A percentile compares a stretch with the other conserved stretches of the same genome.
phyloP scores from a whole-genome alignment of 306 rosid species.

The Styphnolobium japonicum region DNA sequence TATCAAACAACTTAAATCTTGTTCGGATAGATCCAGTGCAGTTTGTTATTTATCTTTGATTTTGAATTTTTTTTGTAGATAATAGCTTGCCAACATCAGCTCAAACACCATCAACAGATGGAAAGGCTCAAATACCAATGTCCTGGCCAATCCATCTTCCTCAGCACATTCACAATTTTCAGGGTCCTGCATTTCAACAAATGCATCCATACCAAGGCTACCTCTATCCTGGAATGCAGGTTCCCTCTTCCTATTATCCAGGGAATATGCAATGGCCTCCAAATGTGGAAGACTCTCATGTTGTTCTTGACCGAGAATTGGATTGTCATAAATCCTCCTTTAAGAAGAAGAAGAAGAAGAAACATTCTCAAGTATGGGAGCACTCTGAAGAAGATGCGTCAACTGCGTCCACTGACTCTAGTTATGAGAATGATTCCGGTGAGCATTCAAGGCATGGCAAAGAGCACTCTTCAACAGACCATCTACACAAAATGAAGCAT shows the following conservation, averaged over 20 bases:
- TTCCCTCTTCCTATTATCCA: conserved; percentile 72
- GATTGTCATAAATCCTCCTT: conserved; percentile 47
- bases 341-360: conserved; percentile 70
- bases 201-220: conserved; percentile 86
- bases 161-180: conserved; percentile 80
- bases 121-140: conserved; percentile 64
- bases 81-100: conserved; percentile 42
- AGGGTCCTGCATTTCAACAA: conserved; percentile 73
- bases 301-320: conserved; percentile 48
- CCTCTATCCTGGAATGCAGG: conserved; percentile 83
- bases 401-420: conserved; percentile 52
- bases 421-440: conserved; percentile 65
- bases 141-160: conserved; percentile 78
- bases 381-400: conserved; percentile 63
- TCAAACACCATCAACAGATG: conserved; percentile 53
- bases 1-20: conserved; percentile 18
- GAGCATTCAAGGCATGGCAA: conserved; percentile 41
- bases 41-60: not conserved
- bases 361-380: conserved; percentile 46
- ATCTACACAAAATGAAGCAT: conserved; percentile 48
- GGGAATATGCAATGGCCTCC: conserved; percentile 90
- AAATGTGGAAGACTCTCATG: conserved; percentile 56
- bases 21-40: not conserved
- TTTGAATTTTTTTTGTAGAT: conserved; percentile 48
- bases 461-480: conserved; percentile 45